Base-by-base conservation (phyloP, 2,329 filamentous ascomycete species). In the Curvularia spicifera region DNA sequence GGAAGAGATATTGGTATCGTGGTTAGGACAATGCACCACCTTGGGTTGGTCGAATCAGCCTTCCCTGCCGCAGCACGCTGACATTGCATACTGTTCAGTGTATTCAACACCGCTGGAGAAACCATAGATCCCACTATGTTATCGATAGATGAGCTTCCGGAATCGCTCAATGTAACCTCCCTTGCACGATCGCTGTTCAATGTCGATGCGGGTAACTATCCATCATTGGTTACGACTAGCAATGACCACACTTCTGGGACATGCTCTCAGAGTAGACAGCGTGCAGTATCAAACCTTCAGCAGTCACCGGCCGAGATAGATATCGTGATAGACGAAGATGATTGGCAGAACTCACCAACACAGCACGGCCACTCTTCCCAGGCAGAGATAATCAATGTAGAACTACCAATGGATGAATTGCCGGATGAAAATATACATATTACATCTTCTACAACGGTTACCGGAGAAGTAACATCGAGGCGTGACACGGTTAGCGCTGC, bases 101-200 rank as follows among this genome's bases (percentile, higher is more conserved):
- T 46, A n/a, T 46, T 46, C 44, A 26, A 29, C 18, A 29, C 18
- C 18, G 12, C 44, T 46, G 22, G 24, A 15, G 9, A 46, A 29
- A 42, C 18, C 8, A 20, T 51, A n/a, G 24, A 51, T 28, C 49
- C 49, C 8, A 8, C 35, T 7, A 12, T 51, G 5, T 22, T 51
- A 9, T 51, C 49, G 9, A 35, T 42, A 9, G 8, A 22, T 29
- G 37, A 51, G 35, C 15, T 42, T 15, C 24, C 35, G 20, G 18
- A 43, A n/a, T 43, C 26, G 22, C 5, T 28, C 6, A 22, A 42
- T 40, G 35, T 51, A n/a, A 18, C 18, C 29, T 51, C 49, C 49
- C 22, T 51, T 40, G 49, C 49, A 33, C 20, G 28, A 29, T 24
- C 49, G 35, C 37, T 51, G n/a, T 29, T 51, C 49, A 18, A 39